Conservation (phyloP, 352 stramenopile species). For the Pseudoperonospora humuli region DNA sequence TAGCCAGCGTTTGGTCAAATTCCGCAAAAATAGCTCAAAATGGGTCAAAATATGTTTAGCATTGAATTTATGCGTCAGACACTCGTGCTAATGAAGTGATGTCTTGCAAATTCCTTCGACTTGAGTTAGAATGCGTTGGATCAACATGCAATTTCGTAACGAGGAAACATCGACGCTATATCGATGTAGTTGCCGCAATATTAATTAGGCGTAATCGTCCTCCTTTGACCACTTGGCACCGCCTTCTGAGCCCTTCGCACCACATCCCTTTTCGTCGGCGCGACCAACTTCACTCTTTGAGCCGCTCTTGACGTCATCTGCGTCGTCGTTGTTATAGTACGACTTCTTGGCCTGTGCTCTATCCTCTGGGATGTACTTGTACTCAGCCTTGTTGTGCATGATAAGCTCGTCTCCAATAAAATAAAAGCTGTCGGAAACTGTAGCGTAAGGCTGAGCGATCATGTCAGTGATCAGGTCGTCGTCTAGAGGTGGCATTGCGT, state of each 20-base stretch:
- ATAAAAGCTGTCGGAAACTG: slow-evolving; percentile 93
- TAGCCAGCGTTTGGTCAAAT: too few relatives aligned
- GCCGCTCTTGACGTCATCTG: slow-evolving; percentile 55
- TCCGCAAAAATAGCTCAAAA: too few relatives aligned
- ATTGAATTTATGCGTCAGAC: too few relatives aligned
- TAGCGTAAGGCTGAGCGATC: slow-evolving; percentile 91
- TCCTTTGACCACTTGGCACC: slow-evolving; percentile 87
- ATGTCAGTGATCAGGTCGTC: slow-evolving; percentile 93
- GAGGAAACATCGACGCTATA: too few relatives aligned
- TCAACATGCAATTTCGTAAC: too few relatives aligned
- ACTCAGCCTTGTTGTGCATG: slow-evolving; percentile 94
- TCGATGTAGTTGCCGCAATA: too few relatives aligned
- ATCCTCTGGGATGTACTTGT: slow-evolving; percentile 91
- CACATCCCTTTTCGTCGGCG: slow-evolving; percentile 68
- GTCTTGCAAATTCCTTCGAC: too few relatives aligned
- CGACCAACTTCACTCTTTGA: slow-evolving; percentile 31
- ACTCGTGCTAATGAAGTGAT: too few relatives aligned
- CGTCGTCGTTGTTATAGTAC: slow-evolving; percentile 85
- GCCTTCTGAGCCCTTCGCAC: too few relatives aligned
- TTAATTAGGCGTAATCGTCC: slow-evolving; percentile 85
- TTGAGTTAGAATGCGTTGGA: too few relatives aligned
- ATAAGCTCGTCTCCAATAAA: slow-evolving; percentile 94
- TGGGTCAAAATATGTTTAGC: too few relatives aligned
- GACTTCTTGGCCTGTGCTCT: slow-evolving; percentile 86
- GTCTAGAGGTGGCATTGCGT: slow-evolving; percentile 89